Base-by-base conservation (phyloP, 371 early-diverging fungal genomes). In the Rhizopus stolonifer region DNA sequence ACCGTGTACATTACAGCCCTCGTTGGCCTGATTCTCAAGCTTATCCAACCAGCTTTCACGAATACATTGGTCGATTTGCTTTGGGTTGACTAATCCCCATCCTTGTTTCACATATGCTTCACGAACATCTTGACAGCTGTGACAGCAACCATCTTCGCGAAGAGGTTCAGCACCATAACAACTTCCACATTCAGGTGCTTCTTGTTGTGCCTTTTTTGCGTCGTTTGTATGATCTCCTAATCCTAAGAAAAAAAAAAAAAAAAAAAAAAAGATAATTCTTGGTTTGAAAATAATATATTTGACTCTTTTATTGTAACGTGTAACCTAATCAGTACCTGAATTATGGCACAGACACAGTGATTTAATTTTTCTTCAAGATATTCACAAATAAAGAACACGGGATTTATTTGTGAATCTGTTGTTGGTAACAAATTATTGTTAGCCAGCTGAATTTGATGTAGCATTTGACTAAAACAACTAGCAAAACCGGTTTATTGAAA, bases 121-220 rank as follows among this genome's bases (percentile, higher is more conserved):
- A 26, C 87, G 82, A 15, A 98, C 94, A 13, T 91, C 94, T 29
- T 91, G 91, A 67, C 99, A 98, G 0, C 93, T 91, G 64, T 95
- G 92, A 72, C 99, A 97, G 78, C 99, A 98, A 21, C 89, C 89
- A 51, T 74, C 79, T n/a, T 61, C 76, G 22, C 64, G 55, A 19
- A 63, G 21, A 0, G 91, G 80, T 15, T 52, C 54, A 2, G 87
- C 95, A 33, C 94, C 94, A 60, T 92, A 97, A 69, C 98, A 96
- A 52, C 80, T 77, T 4, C 99, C 96, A 67, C 98, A 96, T 62
- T 90, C 84, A 43, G 74, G 61, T 19, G 84, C 69, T 26, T 73
- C 81, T 7, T 62, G 55, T 25, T 74, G 52, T 21, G 73, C 80
- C 23, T 71, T 61, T 17, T 62, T 60, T 23, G 73, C 59, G 50